Percentiles rank a stretch among this genome's conserved stretches.
phyloP scores from a whole-genome alignment of 441 rosid genomes.

The Hura crepitans region DNA sequence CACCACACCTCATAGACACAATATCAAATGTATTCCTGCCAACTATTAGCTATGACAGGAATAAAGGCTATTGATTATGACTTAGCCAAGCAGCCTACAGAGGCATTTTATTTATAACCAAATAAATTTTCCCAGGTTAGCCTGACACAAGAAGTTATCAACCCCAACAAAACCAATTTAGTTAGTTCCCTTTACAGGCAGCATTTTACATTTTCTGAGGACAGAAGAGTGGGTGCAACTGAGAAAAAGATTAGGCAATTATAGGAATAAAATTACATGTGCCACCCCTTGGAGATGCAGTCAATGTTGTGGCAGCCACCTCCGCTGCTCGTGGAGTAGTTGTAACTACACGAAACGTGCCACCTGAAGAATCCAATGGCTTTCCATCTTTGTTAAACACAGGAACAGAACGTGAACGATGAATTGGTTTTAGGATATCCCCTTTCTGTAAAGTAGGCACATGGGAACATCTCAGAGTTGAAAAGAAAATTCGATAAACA shows the following conservation, averaged over 20 bases:
- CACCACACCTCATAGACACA: not conserved
- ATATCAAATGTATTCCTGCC: not conserved
- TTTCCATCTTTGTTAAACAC: constrained; percentile 55
- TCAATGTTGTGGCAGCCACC: constrained; percentile 29
- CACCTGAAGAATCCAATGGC: constrained; percentile 41
- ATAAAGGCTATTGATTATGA: not conserved
- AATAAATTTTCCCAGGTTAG: not conserved
- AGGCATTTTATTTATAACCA: not conserved
- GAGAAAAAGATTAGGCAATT: not conserved
- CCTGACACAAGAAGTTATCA: not conserved
- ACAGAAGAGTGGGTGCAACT: not conserved
- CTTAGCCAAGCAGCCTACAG: not conserved
- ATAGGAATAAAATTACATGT: constrained; percentile 37
- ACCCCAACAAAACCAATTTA: not conserved
- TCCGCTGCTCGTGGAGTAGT: constrained; percentile 43
- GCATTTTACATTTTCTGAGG: not conserved
- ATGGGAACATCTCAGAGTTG: constrained; percentile 28
- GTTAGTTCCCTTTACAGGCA: not conserved
- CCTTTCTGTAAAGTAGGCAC: constrained; percentile 52
- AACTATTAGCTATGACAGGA: not conserved
- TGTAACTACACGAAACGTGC: constrained; percentile 67
- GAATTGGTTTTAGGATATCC: constrained; percentile 49
- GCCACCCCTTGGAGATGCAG: constrained; percentile 29
- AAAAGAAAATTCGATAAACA: constrained; percentile 15
- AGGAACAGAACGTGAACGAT: constrained; percentile 89